Percentiles rank a stretch among this genome's conserved stretches.
These are phyloP conservation scores for Leccinum truebloodii DNA, from an alignment of 768 basidiomycete species.

Conservation along the genomic window DNA sequence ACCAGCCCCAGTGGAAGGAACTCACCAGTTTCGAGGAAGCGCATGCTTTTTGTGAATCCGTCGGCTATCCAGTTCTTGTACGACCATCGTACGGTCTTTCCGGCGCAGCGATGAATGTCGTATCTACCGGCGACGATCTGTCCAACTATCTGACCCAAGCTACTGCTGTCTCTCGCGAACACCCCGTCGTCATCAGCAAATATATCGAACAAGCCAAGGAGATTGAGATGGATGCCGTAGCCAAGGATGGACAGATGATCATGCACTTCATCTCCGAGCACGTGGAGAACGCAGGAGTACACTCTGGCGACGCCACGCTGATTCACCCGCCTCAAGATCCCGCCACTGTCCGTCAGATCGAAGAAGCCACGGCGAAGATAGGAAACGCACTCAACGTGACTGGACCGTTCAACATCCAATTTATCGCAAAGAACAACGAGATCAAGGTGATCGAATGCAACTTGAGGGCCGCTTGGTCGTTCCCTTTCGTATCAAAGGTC, in stretches of 20 bases:
- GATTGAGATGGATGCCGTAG: conserved; percentile 99
- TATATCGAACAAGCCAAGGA: conserved; percentile 99
- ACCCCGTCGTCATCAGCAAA: conserved; percentile 98
- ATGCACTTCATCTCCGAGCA: conserved; percentile 99
- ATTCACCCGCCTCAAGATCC: conserved; percentile 99
- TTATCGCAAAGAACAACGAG: conserved; percentile 99
- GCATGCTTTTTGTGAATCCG: conserved; percentile 83
- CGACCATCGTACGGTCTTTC: conserved; percentile 99
- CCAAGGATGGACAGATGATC: conserved; percentile 95
- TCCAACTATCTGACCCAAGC: conserved; percentile 92
- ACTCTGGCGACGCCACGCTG: conserved; percentile 97
- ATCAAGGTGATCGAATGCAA: conserved; percentile 99
- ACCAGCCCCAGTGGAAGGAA: conserved; percentile 98
- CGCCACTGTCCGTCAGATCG: conserved; percentile 93
- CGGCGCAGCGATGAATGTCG: conserved; percentile 99
- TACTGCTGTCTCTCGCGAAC: conserved; percentile 92
- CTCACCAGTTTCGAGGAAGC: conserved; percentile 90
- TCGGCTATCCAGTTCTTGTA: conserved; percentile 94
- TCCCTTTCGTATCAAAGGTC: conserved; percentile 99
- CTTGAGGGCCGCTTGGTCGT: conserved; percentile 93
- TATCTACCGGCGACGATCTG: conserved; percentile 89
- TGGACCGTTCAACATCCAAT: conserved; percentile 99
- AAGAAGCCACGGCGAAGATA: conserved; percentile 96
- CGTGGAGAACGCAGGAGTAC: conserved; percentile 98
- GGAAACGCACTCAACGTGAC: conserved; percentile 97